Base-by-base conservation (phyloP, 805 yeast species). In the Wickerhamomyces subpelliculosus region DNA sequence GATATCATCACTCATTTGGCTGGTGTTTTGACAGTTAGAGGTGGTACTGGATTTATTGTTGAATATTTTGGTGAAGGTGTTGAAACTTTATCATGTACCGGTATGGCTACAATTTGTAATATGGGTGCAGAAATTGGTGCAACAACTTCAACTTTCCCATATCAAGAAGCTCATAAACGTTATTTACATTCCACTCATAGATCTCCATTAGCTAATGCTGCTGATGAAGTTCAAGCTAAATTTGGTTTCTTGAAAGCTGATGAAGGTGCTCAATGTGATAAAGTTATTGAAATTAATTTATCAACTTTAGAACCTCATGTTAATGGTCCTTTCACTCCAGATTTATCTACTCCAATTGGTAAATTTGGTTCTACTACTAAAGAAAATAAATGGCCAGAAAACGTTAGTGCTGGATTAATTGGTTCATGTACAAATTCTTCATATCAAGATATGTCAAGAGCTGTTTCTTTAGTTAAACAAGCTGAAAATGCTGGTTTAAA, bases 61-160 rank as follows among this genome's bases (percentile, higher is more conserved):
- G 98, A 93, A 69, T 93, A 93, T 70, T 90, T 86, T 58, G 98
- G 98, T 58, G 87, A 80, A 39, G 98, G 98, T 68, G 95, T 88
- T 33, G 70, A 80, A 45, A 69, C 83, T 38, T 75, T 93, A 55
- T 82, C 95, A 19, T 87, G 96, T 70, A 93, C 98, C 26, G 98
- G 98, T 70, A 93, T 93, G 98, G 98, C 95, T 45, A 93, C 98
- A 44, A 90, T 93, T 62, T 90, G 97, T 75, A 93, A 93, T 67
- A 93, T 93, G 98, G 98, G 98, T 61, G 98, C 98, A 39, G 98
- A 93, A 68, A 88, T 93, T 42, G 98, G 98, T 65, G 98, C 98
- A 32, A 93, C 98, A 27, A 93, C 98, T 32, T 90, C 97, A 19
- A 78, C 86, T 40, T 93, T 93, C 87, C 98, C 98, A 46, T 90